These are phyloP conservation scores for Plasmodium inui DNA, from an alignment of 169 alveolate species.

Conservation along the genomic window DNA sequence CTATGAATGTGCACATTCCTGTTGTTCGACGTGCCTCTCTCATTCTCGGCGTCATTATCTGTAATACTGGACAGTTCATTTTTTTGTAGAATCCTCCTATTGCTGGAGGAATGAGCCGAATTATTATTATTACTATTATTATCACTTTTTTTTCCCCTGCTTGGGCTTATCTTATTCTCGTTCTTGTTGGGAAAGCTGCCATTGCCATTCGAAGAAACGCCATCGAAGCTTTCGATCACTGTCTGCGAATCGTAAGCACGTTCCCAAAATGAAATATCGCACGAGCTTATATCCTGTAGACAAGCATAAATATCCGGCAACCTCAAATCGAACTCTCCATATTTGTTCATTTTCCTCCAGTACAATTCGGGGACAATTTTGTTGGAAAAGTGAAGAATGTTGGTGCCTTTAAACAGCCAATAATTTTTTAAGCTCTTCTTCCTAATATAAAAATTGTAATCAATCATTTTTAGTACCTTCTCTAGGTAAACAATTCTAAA, in stretches of 20 bases:
- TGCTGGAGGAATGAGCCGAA: neutral
- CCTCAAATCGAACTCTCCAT: slow-evolving; percentile 81
- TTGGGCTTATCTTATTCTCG: neutral
- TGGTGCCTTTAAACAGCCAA: slow-evolving; percentile 90
- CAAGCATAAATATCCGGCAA: slow-evolving; percentile 77
- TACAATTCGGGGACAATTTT: slow-evolving; percentile 85
- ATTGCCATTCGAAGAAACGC: slow-evolving; percentile 8
- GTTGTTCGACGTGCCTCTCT: neutral
- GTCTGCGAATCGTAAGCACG: slow-evolving; percentile 49
- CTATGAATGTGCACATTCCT: neutral
- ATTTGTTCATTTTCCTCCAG: slow-evolving; percentile 82
- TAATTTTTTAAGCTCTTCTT: slow-evolving; percentile 81
- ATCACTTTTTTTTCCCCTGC: neutral
- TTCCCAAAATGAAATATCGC: slow-evolving; percentile 71
- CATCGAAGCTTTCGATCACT: slow-evolving; percentile 52
- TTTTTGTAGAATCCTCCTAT: neutral
- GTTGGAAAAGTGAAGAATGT: slow-evolving; percentile 81
- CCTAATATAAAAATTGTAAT: slow-evolving; percentile 82
- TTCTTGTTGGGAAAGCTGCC: neutral
- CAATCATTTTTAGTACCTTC: slow-evolving; percentile 90
- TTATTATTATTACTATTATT: neutral
- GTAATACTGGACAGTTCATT: neutral
- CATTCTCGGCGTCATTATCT: neutral
- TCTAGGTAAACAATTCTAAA: slow-evolving; percentile 89
- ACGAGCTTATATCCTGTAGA: slow-evolving; percentile 70